Evolutionary conservation across 192 early-diverging fungal genomes (phyloP).

Genomic region (Ramicandelaber brevisporus): DNA sequence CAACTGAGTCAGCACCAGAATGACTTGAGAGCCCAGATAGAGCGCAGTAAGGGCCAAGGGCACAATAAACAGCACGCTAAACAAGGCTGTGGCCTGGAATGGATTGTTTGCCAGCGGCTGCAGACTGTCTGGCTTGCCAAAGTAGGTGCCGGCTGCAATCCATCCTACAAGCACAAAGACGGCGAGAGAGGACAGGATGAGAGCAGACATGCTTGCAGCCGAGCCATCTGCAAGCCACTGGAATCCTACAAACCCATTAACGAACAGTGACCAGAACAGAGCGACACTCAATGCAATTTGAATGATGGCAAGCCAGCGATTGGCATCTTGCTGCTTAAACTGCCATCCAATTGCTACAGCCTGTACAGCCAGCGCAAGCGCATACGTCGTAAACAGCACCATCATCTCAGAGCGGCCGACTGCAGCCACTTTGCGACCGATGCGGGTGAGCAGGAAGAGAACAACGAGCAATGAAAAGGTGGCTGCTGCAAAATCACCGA

Average conservation of each 20-base stretch:
- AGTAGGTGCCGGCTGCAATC: constrained; percentile 17
- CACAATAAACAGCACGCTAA: constrained; percentile 16
- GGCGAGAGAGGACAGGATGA: constrained; percentile 8
- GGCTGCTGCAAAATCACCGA: constrained; percentile 19
- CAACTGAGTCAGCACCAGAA: constrained; percentile 15
- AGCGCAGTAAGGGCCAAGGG: constrained; percentile 14
- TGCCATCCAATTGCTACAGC: constrained; percentile 13
- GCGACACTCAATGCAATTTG: constrained; percentile 15
- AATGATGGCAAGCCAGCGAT: constrained; percentile 19
- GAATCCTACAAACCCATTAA: constrained; percentile 16
- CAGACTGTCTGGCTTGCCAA: constrained; percentile 16
- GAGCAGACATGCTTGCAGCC: constrained; percentile 12
- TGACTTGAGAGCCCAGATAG: constrained; percentile 9
- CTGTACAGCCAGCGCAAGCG: constrained; percentile 13
- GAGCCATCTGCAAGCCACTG: constrained; percentile 19
- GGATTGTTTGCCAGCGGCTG: constrained; percentile 12
- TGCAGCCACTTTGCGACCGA: constrained; percentile 17
- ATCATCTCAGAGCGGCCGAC: constrained; percentile 24
- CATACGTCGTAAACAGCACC: constrained; percentile 11
- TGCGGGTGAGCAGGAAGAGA: constrained; percentile 13
- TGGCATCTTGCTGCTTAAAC: constrained; percentile 6
- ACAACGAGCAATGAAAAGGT: constrained; percentile 13
- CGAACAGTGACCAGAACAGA: constrained; percentile 15
- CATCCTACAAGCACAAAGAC: constrained; percentile 16
- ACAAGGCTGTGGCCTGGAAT: constrained; percentile 14